Base-by-base conservation (phyloP, 441 rosid species). In the Erodium texanum region DNA sequence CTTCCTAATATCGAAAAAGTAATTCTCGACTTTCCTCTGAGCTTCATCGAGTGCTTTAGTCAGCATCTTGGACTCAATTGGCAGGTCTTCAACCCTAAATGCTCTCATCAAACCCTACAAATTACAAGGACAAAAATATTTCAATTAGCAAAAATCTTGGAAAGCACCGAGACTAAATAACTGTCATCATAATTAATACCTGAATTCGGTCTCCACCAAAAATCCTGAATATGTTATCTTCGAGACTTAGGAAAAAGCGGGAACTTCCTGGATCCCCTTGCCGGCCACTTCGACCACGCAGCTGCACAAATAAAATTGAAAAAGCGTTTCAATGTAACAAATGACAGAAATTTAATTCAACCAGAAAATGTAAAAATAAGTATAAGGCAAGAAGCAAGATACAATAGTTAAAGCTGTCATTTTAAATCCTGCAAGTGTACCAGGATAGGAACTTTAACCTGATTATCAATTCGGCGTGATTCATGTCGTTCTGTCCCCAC, bases 261-360 rank as follows among this genome's bases (percentile, higher is more conserved):
- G 99, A 93, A 80, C 99, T 85, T 76, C 99, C 99, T 71, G 99
- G 99, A 78, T 89, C 99, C 56, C 97, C 99, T 77, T 93, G 99
- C 70, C 99, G 85, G 65, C 99, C 97, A 85, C 88, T 88, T 75
- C 96, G 79, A 43, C 97, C 97, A 66, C 99, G 96, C 67, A 93
- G 83, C 99, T 93, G 80, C 36, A 70, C 67, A 74, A 54, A 66
- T 29, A 74, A 6, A 36, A 41, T 65, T 73, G 18, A 29, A 65
- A 62, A 66, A 73, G 24, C 16, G 9, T n/a, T 45, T 15, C 6
- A 15, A 52, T 7, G 22, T 64, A 29, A 29, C 64, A 24, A 56
- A 9, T 67, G 65, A 22, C 19, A n/a, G 10, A 65, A 1, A 24
- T 16, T 67, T 58, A 27, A 10, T 50, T 38, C 71, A 20, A 59